phyloP scores from a whole-genome alignment of 495 filamentous ascomycete genomes.

The Talaromyces proteolyticus region DNA sequence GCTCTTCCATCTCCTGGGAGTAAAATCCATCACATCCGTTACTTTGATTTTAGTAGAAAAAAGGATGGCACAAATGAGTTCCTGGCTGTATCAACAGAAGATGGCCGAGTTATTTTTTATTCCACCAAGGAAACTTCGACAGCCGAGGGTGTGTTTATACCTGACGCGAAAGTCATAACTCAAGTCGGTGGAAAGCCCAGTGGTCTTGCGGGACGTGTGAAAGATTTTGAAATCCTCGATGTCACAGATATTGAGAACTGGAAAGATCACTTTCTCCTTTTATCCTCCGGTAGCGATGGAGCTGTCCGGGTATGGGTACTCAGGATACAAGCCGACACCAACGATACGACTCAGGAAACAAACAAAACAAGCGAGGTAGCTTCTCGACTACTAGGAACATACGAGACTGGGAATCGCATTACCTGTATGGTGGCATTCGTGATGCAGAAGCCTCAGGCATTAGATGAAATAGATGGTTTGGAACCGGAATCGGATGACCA shows the following conservation, averaged over 20 bases:
- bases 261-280: slow-evolving; percentile 47
- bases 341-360: slow-evolving; percentile 15
- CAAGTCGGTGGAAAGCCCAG: slow-evolving; percentile 70
- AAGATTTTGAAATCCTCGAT: slow-evolving; percentile 73
- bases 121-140: slow-evolving; percentile 44
- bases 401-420: slow-evolving; percentile 81
- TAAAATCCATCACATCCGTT: slow-evolving; percentile 78
- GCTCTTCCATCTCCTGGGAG: slow-evolving; percentile 60
- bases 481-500: slow-evolving; percentile 19
- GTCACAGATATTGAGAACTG: slow-evolving; percentile 27
- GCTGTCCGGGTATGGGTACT: slow-evolving; percentile 70
- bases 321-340: slow-evolving; percentile 8
- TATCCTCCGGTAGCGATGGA: slow-evolving; percentile 80
- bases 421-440: slow-evolving; percentile 84
- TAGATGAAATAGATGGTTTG: slow-evolving; percentile 4
- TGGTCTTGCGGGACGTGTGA: slow-evolving; percentile 66
- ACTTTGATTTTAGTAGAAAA: slow-evolving; percentile 45
- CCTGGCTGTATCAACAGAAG: slow-evolving; percentile 83
- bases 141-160: slow-evolving; percentile 32
- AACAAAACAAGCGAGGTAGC: slow-evolving; percentile 7
- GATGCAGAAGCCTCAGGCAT: slow-evolving; percentile 50
- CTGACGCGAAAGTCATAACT: slow-evolving; percentile 54
- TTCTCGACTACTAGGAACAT: slow-evolving; percentile 57
- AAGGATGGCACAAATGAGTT: slow-evolving; percentile 42
- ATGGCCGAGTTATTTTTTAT: slow-evolving; percentile 84